A percentile compares a stretch with the other conserved stretches of the same genome.
Evolutionary conservation across 306 rosid genomes (phyloP).

Genomic region (Acacia confusa): DNA sequence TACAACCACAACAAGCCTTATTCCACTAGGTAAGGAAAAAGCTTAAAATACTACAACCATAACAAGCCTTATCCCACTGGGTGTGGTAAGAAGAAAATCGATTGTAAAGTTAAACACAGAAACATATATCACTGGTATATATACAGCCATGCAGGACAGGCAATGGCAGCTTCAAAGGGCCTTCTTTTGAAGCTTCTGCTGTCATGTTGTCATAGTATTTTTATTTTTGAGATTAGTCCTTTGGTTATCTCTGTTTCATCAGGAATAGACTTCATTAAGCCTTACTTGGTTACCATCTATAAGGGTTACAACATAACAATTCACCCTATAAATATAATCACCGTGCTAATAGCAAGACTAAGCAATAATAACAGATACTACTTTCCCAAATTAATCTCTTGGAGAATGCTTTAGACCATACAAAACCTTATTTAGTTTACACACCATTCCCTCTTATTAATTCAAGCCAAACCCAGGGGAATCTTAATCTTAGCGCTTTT

Average conservation of each 20-base stretch:
- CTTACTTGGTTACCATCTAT: not conserved
- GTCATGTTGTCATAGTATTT: not conserved
- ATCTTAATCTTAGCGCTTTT: not conserved
- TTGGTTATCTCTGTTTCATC: not conserved
- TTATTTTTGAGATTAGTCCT: not conserved
- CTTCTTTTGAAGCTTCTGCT: not conserved
- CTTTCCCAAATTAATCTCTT: not conserved
- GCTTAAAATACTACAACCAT: not conserved
- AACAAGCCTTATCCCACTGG: too few species aligned
- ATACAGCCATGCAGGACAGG: not conserved
- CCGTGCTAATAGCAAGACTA: not conserved
- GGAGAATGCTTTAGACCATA: not conserved
- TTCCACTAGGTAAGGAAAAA: slow-evolving; percentile 13
- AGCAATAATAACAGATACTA: not conserved
- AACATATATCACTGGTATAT: not conserved
- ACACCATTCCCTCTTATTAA: not conserved
- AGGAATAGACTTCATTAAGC: not conserved
- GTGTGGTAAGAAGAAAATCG: not conserved
- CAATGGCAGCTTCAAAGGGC: not conserved
- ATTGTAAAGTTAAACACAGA: not conserved
- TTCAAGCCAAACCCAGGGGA: not conserved
- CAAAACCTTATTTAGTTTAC: not conserved
- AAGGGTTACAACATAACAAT: not conserved
- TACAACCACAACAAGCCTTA: too few species aligned
- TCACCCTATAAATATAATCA: not conserved